phyloP scores from a whole-genome alignment of 2,329 filamentous ascomycete genomes.

The Parasarocladium wereldwijsianum region DNA sequence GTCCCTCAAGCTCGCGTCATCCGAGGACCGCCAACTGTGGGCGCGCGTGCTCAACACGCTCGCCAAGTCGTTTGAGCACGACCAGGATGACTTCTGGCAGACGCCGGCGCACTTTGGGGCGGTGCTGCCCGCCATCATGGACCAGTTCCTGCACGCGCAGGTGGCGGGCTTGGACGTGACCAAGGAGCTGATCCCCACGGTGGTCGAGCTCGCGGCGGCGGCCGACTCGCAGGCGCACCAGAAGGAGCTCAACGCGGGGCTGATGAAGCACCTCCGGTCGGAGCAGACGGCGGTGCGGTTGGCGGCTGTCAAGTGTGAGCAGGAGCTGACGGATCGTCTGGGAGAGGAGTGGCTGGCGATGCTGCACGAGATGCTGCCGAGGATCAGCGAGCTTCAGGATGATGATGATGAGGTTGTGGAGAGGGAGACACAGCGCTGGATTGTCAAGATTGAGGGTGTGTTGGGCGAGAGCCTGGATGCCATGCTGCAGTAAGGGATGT shows the following conservation, averaged over 20 bases:
- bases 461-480: conserved; percentile 81
- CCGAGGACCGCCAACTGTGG: conserved; percentile 47
- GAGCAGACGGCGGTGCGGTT: conserved; percentile 59
- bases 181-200: conserved; percentile 52
- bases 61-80: conserved; percentile 64
- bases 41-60: conserved; percentile 56
- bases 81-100: conserved; percentile 95
- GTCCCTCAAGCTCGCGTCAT: conserved; percentile 27
- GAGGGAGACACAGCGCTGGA: conserved; percentile 78
- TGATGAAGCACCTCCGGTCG: conserved; percentile 67
- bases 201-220: conserved; percentile 66
- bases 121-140: conserved; percentile 54
- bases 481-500: conserved; percentile 63
- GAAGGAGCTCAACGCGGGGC: conserved; percentile 67
- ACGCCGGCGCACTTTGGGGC: conserved; percentile 70
- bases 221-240: conserved; percentile 80
- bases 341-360: conserved; percentile 90
- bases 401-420: conserved; percentile 94
- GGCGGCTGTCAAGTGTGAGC: conserved; percentile 69
- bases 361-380: conserved; percentile 89
- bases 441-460: conserved; percentile 75
- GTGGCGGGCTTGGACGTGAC: conserved; percentile 25
- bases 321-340: conserved; percentile 61
- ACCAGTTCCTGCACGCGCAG: conserved; percentile 43
- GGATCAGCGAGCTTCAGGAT: conserved; percentile 89